Evolutionary conservation across 352 stramenopile species (phyloP).

Genomic region (Peronospora farinosa): DNA sequence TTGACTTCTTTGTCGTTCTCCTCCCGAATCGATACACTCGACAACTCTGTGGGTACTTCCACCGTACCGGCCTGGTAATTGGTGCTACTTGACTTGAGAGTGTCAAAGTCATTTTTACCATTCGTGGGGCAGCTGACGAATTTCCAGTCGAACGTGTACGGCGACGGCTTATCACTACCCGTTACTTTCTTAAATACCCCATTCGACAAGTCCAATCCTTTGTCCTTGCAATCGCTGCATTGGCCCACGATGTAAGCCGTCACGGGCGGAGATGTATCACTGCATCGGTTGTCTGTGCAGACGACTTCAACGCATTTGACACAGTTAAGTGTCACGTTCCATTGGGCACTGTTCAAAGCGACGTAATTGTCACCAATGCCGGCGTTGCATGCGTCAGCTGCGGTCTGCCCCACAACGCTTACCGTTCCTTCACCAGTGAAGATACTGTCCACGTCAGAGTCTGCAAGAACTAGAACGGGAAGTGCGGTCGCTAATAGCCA

Average conservation of each 20-base stretch:
- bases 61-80: constrained; percentile 25
- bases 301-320: constrained; percentile 48
- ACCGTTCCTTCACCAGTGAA: constrained; percentile 40
- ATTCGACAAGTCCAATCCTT: constrained; percentile 40
- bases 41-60: constrained; percentile 3
- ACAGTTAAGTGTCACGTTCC: constrained; percentile 44
- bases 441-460: constrained; percentile 22
- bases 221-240: constrained; percentile 49
- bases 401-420: constrained; percentile 31
- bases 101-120: constrained; percentile 8
- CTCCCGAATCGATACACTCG: constrained; percentile 30
- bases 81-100: constrained; percentile 1
- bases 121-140: constrained; percentile 34
- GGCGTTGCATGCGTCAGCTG: constrained; percentile 37
- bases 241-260: constrained; percentile 47
- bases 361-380: constrained; percentile 40
- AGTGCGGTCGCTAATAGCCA: constrained; percentile 7
- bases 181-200: constrained; percentile 42
- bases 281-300: constrained; percentile 41
- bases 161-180: constrained; percentile 18
- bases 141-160: constrained; percentile 35
- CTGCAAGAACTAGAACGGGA: constrained; percentile 11
- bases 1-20: constrained; percentile 22
- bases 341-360: constrained; percentile 50
- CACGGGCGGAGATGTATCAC: constrained; percentile 28